Evolutionary conservation across 2,329 filamentous ascomycete species (phyloP), one percentile per base, ranked within the genome.

Genomic region (Colletotrichum incanum): DNA sequence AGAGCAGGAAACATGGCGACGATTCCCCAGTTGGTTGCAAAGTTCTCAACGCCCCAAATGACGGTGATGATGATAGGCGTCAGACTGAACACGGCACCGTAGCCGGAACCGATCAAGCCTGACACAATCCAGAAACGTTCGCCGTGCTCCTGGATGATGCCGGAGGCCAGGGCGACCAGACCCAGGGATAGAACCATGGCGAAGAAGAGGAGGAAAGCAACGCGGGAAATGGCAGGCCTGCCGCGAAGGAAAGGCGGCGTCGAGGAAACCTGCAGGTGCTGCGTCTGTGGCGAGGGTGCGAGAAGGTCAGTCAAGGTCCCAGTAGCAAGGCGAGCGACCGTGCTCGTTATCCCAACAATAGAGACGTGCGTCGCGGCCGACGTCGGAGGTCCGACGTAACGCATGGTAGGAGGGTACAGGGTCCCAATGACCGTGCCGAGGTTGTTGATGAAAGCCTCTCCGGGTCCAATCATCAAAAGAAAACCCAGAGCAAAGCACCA

Each of bases 371-470:
- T 98, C 68, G 95, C 91, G 49, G 93, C 88, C 61, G 93, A 89
- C 59, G 92, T 90, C 76, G 85, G 80, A 76, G 78, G 73, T 65
- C 84, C 79, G 4, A 80, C 76, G 60, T 82, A 80, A 56, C 84
- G 80, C 23, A 87, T 79, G 8, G 84, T 80, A 23, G 90, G 91
- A 18, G 88, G 89, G 55, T 93, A 94, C 4, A 98, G 86, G 0
- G 96, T 97, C 76, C 93, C 93, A 76, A 98, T 95, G 73, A 99
- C 92, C 31, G 95, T 98, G 45, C 96, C 96, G 12, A 99, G 86
- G 77, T 98, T 99, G 84, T 98, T 99, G 83, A 98, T 95, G 81
- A 98, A 99, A 14, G 96, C 94, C 83, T 99, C 96, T n/a, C 95
- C 96, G 0, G 96, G 96, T 0, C 96, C 96, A 65, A 95, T 94